Evolutionary conservation across 2,329 filamentous ascomycete genomes (phyloP).

Genomic region (Colletotrichum eleusines): DNA sequence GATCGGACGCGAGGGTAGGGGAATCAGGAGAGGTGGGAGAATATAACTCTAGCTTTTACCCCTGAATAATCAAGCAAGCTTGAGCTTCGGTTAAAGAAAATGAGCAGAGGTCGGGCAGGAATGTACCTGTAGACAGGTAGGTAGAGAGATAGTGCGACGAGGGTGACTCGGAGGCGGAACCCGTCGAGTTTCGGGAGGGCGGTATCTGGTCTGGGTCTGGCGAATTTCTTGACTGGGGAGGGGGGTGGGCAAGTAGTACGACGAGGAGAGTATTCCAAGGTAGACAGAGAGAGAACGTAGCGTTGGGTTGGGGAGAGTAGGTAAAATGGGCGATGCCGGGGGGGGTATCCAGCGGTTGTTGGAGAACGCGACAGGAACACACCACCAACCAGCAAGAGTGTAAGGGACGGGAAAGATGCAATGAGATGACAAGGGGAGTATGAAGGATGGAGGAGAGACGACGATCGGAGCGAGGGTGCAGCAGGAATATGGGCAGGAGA

Average conservation of each 20-base stretch:
- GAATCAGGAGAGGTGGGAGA: slow-evolving; percentile 29
- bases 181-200: slow-evolving; percentile 53
- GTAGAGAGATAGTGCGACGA: slow-evolving; percentile 19
- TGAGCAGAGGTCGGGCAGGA: neutral
- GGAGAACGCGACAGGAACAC: slow-evolving; percentile 25
- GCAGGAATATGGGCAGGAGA: slow-evolving; percentile 34
- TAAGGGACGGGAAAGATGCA: slow-evolving; percentile 33
- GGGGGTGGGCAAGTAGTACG: neutral
- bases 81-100: slow-evolving; percentile 38
- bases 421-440: slow-evolving; percentile 40
- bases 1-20: slow-evolving; percentile 39
- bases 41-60: slow-evolving; percentile 43
- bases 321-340: slow-evolving; percentile 6
- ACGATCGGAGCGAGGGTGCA: slow-evolving; percentile 45
- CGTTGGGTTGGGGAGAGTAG: neutral
- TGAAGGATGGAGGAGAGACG: slow-evolving; percentile 40
- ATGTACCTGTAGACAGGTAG: slow-evolving; percentile 14
- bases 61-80: slow-evolving; percentile 55
- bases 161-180: slow-evolving; percentile 50
- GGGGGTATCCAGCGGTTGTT: slow-evolving; percentile 16
- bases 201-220: slow-evolving; percentile 23
- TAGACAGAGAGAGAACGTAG: neutral
- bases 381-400: slow-evolving; percentile 10
- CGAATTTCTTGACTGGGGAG: slow-evolving; percentile 8
- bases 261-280: too few relatives aligned